Conservation (phyloP, 768 basidiomycete genomes). For the Macrolepiota fuliginosa region DNA sequence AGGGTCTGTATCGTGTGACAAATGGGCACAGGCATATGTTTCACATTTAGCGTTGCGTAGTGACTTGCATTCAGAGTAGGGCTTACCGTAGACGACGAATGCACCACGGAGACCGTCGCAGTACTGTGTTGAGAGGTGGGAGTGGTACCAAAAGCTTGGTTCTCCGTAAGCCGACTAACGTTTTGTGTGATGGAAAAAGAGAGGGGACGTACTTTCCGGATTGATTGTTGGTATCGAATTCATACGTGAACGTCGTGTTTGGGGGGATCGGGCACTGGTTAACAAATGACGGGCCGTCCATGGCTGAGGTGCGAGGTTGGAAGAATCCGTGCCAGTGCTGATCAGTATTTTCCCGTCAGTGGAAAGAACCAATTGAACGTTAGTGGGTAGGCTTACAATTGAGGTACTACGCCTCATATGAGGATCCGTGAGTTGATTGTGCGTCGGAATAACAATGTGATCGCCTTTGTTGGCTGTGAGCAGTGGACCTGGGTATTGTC, state of each 20-base stretch:
- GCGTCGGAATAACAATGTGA: constrained; percentile 28
- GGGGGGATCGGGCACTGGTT: constrained; percentile 18
- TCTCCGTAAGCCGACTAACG: background rate
- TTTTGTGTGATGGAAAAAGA: background rate
- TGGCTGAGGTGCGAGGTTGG: constrained; percentile 41
- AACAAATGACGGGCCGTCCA: constrained; percentile 36
- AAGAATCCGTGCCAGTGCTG: constrained; percentile 21
- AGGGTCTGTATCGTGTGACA: constrained; percentile 23
- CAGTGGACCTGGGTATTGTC: constrained; percentile 36
- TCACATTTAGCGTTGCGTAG: background rate
- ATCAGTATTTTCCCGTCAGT: background rate
- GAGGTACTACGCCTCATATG: constrained; percentile 31
- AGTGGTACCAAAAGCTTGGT: constrained; percentile 16
- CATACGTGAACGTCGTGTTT: constrained; percentile 17
- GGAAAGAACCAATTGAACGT: background rate
- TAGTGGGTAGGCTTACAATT: constrained; percentile 27
- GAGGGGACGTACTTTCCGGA: constrained; percentile 12
- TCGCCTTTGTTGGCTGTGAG: constrained; percentile 38
- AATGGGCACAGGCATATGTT: no score
- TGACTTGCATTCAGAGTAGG: constrained; percentile 16
- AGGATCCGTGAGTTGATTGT: constrained; percentile 26
- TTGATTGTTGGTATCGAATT: background rate
- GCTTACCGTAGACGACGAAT: constrained; percentile 25
- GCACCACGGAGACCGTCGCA: constrained; percentile 26
- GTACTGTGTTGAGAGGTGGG: constrained; percentile 22